These are phyloP conservation scores for Buddleja alternifolia DNA, from an alignment of 257 asterid species.

Conservation along the genomic window DNA sequence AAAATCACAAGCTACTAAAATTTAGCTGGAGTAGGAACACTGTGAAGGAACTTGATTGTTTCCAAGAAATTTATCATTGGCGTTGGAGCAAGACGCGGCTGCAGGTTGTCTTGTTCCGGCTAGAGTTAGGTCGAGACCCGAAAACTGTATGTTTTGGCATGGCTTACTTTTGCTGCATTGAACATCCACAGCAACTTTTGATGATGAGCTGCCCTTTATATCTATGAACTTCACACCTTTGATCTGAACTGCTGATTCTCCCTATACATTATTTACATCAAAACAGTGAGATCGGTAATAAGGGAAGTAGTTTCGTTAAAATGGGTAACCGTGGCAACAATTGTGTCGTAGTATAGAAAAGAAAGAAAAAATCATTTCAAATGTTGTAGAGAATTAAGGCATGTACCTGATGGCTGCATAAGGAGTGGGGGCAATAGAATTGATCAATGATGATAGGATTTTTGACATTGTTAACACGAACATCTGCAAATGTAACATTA, in stretches of 20 bases:
- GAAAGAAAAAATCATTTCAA: too few relatives aligned
- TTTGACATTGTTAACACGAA: conserved; percentile 6
- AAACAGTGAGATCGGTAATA: too few relatives aligned
- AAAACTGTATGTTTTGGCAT: conserved; percentile 27
- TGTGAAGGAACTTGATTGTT: conserved; percentile 15
- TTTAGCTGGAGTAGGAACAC: too few relatives aligned
- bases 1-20: too few relatives aligned
- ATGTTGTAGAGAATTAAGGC: too few relatives aligned
- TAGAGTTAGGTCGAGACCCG: conserved; percentile 15
- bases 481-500: conserved; percentile 15
- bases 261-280: neutral
- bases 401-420: conserved; percentile 5
- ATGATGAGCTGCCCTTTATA: conserved; percentile 21
- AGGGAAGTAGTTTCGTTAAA: too few relatives aligned
- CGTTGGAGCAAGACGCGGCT: conserved; percentile 26
- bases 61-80: conserved; percentile 15
- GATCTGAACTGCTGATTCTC: conserved; percentile 12
- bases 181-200: neutral
- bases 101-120: conserved; percentile 12
- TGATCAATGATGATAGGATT: conserved; percentile 46
- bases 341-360: too few relatives aligned
- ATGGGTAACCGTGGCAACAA: too few relatives aligned
- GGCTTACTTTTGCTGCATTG: conserved; percentile 26
- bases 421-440: conserved; percentile 27
- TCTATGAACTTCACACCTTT: conserved; percentile 20